phyloP scores from a whole-genome alignment of 768 basidiomycete species.

The Mycena galericulata region DNA sequence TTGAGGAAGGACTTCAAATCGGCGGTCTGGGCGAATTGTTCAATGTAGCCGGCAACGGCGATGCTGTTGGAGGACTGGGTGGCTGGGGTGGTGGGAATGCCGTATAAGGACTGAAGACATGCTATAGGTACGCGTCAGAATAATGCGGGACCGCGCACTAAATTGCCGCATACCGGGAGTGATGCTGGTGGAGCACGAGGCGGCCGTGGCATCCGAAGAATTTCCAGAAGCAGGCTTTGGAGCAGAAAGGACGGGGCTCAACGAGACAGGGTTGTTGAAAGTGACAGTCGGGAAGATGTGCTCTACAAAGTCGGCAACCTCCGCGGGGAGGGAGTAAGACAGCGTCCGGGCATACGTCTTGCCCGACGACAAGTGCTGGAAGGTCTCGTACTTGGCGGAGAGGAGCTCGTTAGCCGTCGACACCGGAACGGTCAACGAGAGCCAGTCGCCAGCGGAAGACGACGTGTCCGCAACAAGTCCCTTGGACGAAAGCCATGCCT shows the following conservation, averaged over 20 bases:
- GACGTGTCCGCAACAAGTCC: conserved; percentile 39
- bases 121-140: background rate
- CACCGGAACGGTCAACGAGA: conserved; percentile 47
- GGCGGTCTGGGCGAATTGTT: no score
- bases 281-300: no score
- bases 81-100: conserved; percentile 45
- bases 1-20: no score
- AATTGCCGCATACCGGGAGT: background rate
- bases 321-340: conserved; percentile 51
- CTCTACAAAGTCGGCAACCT: no score
- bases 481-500: no score
- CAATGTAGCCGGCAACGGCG: conserved; percentile 35
- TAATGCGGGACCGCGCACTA: background rate
- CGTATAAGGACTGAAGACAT: conserved; percentile 45
- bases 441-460: conserved; percentile 55
- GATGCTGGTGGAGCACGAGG: background rate
- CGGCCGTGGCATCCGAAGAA: background rate
- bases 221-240: conserved; percentile 6
- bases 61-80: conserved; percentile 41
- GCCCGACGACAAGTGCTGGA: conserved; percentile 44
- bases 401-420: conserved; percentile 46
- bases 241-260: no score
- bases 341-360: conserved; percentile 47
- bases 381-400: no score
- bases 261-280: no score